These are phyloP conservation scores for Debaryomyces tyrocola DNA, from an alignment of 805 yeast genomes.

Conservation along the genomic window DNA sequence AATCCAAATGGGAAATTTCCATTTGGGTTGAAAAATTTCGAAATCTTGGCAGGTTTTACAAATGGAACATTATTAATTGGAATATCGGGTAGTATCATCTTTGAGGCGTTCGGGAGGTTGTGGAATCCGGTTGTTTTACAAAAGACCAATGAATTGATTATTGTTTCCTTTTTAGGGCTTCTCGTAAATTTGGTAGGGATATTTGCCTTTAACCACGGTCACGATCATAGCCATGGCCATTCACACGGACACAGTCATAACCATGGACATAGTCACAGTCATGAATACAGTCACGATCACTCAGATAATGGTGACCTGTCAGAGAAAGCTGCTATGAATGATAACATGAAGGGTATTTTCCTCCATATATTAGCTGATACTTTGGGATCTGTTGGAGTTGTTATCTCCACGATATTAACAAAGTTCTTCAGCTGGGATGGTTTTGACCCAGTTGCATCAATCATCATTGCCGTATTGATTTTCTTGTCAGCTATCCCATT, in stretches of 20 bases:
- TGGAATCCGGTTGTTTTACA: constrained; percentile 74
- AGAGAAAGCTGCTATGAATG: constrained; percentile 31
- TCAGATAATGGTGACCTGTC: constrained; percentile 13
- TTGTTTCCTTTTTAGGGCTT: constrained; percentile 83
- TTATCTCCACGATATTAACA: constrained; percentile 81
- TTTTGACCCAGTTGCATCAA: constrained; percentile 90
- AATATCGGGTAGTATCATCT: constrained; percentile 82
- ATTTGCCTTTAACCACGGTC: constrained; percentile 91
- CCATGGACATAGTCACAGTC: constrained; percentile 47
- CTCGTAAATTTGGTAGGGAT: constrained; percentile 90
- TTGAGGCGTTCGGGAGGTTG: constrained; percentile 83
- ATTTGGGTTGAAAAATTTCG: constrained; percentile 78
- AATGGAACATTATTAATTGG: constrained; percentile 88
- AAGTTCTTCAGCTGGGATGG: constrained; percentile 66
- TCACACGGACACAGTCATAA: constrained; percentile 25
- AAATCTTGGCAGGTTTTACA: constrained; percentile 92
- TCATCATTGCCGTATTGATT: constrained; percentile 80
- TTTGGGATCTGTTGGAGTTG: constrained; percentile 94
- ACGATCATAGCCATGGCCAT: constrained; percentile 47
- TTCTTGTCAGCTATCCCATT: constrained; percentile 82
- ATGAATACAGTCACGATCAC: constrained; percentile 32
- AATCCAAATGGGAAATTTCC: constrained; percentile 71
- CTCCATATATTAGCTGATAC: constrained; percentile 94
- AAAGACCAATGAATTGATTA: constrained; percentile 77
- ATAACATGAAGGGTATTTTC: constrained; percentile 91